A percentile compares a stretch with the other conserved stretches of the same genome.
Conservation (phyloP, 768 basidiomycete species). For the Tephrocybe sp. region DNA sequence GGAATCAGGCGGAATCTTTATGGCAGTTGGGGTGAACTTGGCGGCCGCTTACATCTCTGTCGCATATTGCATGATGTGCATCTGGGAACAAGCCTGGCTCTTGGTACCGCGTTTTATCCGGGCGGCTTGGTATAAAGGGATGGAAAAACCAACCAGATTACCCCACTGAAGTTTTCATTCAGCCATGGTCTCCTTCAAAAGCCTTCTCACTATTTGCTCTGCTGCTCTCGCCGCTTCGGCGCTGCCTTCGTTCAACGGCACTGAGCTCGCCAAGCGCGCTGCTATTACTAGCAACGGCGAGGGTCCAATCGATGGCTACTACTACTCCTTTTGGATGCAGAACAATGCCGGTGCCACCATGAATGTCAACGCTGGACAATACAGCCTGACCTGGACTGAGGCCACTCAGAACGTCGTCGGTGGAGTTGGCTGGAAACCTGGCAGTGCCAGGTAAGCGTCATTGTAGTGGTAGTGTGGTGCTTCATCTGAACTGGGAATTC, state of each 20-base stretch:
- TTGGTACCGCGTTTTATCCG: no score
- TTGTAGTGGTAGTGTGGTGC: background rate
- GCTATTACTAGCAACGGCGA: slow-evolving; percentile 22
- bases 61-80: no score
- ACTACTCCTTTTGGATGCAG: slow-evolving; percentile 37
- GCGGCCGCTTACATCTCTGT: no score
- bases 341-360: slow-evolving; percentile 26
- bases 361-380: slow-evolving; percentile 30
- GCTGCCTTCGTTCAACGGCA: slow-evolving; percentile 9
- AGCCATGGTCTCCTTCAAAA: slow-evolving; percentile 2
- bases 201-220: slow-evolving; percentile 15
- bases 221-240: slow-evolving; percentile 12
- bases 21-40: no score
- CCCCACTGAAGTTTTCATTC: background rate
- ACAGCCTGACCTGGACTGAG: slow-evolving; percentile 29
- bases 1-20: no score
- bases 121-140: no score
- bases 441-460: slow-evolving; percentile 23
- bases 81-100: no score
- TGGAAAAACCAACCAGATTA: background rate
- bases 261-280: slow-evolving; percentile 17
- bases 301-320: slow-evolving; percentile 32
- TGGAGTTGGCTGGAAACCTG: slow-evolving; percentile 38
- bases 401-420: slow-evolving; percentile 33
- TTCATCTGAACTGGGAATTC: background rate